phyloP scores from a whole-genome alignment of 2,329 filamentous ascomycete genomes.

The Neopestalotiopsis rosae region DNA sequence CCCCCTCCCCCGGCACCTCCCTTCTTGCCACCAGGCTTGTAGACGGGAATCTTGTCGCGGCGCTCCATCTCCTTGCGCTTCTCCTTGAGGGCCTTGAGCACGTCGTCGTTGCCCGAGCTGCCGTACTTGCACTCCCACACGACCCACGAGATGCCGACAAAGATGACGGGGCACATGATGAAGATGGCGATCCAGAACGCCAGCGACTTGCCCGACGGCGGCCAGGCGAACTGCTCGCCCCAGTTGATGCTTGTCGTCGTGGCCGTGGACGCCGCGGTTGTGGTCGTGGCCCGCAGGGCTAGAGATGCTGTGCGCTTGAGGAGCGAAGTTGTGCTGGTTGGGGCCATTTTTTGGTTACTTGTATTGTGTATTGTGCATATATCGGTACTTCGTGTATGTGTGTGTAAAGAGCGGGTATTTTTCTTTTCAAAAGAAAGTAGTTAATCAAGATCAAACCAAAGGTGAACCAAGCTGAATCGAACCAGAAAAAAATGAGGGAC shows the following conservation, averaged over 20 bases:
- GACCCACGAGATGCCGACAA: background rate
- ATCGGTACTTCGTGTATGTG: background rate
- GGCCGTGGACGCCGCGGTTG: background rate
- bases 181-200: conserved; percentile 18
- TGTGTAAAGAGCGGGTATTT: background rate
- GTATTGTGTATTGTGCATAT: background rate
- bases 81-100: conserved; percentile 1
- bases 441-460: background rate
- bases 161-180: conserved; percentile 1
- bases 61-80: conserved; percentile 6
- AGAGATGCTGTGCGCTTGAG: background rate
- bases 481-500: background rate
- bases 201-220: conserved; percentile 12
- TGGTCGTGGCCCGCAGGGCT: background rate
- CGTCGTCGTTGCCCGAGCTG: background rate
- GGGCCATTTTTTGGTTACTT: background rate
- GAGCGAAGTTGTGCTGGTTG: background rate
- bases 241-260: background rate
- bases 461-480: background rate
- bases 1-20: background rate
- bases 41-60: background rate
- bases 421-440: background rate
- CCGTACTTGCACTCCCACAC: background rate
- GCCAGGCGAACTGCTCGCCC: conserved; percentile 8
- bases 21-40: background rate